phyloP scores from a whole-genome alignment of 306 rosid species.

The Vigna radiata region DNA sequence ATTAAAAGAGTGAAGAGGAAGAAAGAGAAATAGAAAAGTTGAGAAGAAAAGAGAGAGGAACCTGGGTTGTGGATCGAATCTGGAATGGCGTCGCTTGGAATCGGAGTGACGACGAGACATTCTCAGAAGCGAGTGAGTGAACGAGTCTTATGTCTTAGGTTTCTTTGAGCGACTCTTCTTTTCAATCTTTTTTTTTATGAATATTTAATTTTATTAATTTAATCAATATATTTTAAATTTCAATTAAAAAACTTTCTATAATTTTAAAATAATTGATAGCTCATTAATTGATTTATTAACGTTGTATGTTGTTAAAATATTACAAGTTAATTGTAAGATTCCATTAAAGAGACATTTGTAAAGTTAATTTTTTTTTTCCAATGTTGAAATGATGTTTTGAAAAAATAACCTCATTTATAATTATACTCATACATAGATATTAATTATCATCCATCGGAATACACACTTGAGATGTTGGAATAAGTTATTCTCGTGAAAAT shows the following conservation, averaged over 20 bases:
- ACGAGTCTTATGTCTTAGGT: neutral
- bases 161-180: neutral
- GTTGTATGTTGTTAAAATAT: neutral
- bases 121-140: neutral
- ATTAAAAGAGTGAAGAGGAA: no score
- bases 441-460: neutral
- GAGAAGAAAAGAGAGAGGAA: neutral
- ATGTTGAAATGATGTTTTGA: neutral
- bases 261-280: neutral
- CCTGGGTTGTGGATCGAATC: slow-evolving; percentile 70
- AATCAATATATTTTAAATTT: neutral
- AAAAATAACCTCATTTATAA: neutral
- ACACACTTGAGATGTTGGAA: neutral
- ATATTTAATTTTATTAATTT: neutral
- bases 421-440: neutral
- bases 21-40: neutral
- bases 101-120: slow-evolving; percentile 79
- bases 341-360: neutral
- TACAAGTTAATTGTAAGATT: neutral
- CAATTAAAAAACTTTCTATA: neutral
- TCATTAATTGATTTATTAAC: neutral
- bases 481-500: neutral
- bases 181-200: neutral
- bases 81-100: slow-evolving; percentile 66
- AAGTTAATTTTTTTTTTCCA: neutral